Evolutionary conservation across 805 yeast species (phyloP), one percentile per base, ranked within the genome.

Genomic region (Priceomyces haplophilus): DNA sequence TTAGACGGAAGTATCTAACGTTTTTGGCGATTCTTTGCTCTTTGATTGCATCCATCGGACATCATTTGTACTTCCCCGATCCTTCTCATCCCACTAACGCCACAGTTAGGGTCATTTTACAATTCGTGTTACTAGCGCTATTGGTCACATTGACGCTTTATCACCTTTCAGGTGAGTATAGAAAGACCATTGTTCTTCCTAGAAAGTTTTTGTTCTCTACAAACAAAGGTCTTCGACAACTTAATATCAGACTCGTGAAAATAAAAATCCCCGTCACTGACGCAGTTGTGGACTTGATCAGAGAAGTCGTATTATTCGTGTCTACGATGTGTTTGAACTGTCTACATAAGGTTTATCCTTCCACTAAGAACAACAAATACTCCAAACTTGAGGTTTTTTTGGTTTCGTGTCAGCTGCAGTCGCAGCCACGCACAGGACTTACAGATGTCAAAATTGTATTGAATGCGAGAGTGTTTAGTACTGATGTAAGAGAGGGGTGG

Each of bases 401-500:
- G 19, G 69, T 66, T 2, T 55, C 65, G 7, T 67, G 67, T 40
- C 69, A 67, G 47, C 72, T 67, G 65, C 69, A 59, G 41, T 69
- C 73, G 49, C 83, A 78, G 56, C 82, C 85, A 0, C 64, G 84
- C 46, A 72, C 78, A n/a, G 96, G 95, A 0, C 61, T 70, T 27
- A 76, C 78, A 19, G 88, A 86, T 50, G 88, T 90, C 10, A 90
- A 89, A 59, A 60, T 93, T 7, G 85, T 88, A 7, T 69, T 93
- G 42, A 83, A 84, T 44, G 85, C 97, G 3, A 70, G 96, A 39
- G 82, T 83, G 1, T 93, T 91, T 63, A 79, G 80, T 46, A 81
- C 93, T 0, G 90, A 85, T 38, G 79, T 85, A 5, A 75, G 97
- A 48, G 97, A 90, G 60, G 90, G 88, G 7, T 91, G 99, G 98